phyloP scores from a whole-genome alignment of 169 alveolate species.

The Plasmodium cynomolgi region DNA sequence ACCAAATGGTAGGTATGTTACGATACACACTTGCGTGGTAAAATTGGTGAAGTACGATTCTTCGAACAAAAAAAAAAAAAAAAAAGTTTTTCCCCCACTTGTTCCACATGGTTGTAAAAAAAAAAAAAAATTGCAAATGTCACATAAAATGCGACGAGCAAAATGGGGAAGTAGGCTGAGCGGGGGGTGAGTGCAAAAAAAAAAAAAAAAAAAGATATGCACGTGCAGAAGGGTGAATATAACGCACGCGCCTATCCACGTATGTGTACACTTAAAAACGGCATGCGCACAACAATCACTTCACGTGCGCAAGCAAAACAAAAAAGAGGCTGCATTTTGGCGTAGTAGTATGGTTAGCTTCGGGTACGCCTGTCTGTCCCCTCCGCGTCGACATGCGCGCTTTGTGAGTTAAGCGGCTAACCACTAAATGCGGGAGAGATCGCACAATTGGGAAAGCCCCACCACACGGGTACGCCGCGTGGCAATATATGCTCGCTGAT shows the following conservation, averaged over 20 bases:
- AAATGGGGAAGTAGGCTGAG: neutral
- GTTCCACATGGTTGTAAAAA: neutral
- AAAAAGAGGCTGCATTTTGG: neutral
- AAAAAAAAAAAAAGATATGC: constrained; percentile 4
- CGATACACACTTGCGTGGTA: neutral
- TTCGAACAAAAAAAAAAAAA: constrained; percentile 13
- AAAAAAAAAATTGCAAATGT: neutral
- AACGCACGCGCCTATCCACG: neutral
- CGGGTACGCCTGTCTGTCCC: neutral
- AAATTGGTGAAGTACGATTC: neutral
- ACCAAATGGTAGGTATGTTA: neutral
- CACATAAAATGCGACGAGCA: neutral
- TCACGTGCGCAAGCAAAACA: constrained; percentile 21
- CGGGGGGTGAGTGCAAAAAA: neutral
- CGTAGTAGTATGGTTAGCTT: neutral
- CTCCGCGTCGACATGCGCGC: neutral
- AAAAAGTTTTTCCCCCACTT: neutral
- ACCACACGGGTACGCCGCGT: neutral
- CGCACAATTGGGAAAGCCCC: too few species aligned
- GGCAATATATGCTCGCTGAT: neutral
- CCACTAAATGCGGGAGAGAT: neutral
- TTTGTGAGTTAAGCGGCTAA: too few species aligned
- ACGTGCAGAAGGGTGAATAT: neutral
- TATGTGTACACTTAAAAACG: constrained; percentile 20
- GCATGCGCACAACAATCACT: constrained; percentile 24